Base-by-base conservation (phyloP, 805 yeast species). In the Starmerella gropengiesseri region DNA sequence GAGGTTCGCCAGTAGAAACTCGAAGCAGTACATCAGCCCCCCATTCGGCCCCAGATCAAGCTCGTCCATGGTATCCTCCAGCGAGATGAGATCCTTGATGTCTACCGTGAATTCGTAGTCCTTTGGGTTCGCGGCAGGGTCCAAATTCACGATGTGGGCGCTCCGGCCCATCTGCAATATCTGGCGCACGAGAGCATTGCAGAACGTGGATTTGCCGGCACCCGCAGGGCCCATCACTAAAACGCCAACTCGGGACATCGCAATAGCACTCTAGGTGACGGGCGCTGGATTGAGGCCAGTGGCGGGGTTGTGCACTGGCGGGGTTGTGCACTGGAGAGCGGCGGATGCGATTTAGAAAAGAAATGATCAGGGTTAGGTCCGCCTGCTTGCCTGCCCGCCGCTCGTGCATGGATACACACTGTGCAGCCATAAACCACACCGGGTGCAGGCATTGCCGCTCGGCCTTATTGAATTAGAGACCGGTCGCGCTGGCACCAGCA, bases 171-270 rank as follows among this genome's bases (percentile, higher is more conserved):
- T 71, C 16, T 85, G 71, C 60, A 86, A 94, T 78, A 91, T 81
- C 60, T 89, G 81, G 1, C 89, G 64, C 34, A 91, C 80, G 47
- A 91, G 71, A 3, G 94, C 69, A 55, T 84, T 82, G 65, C 97
- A 89, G 58, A 89, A 91, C 0, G 98, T 85, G 36, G 91, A 77
- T 61, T 81, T 89, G 9, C 98, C 98, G 8, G 82, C 97, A 29
- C 98, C 98, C 1, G 98, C 98, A 16, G 98, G 98, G 1, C 98
- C 98, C 51, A 91, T 63, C 1, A 87, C 95, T 49, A 91, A 66
- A 11, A 85, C 89, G 45, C 97, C 98, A 2, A 86, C 95, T 64
- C 95, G 71, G 3, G 96, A 85, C 98, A 91, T 89, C 18, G 13
- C 35, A 18, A 11, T 8, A 16, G 12, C 13, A n/a, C 29, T 11